Evolutionary conservation across 495 filamentous ascomycete genomes (phyloP).

Genomic region (Copromyces sp.): DNA sequence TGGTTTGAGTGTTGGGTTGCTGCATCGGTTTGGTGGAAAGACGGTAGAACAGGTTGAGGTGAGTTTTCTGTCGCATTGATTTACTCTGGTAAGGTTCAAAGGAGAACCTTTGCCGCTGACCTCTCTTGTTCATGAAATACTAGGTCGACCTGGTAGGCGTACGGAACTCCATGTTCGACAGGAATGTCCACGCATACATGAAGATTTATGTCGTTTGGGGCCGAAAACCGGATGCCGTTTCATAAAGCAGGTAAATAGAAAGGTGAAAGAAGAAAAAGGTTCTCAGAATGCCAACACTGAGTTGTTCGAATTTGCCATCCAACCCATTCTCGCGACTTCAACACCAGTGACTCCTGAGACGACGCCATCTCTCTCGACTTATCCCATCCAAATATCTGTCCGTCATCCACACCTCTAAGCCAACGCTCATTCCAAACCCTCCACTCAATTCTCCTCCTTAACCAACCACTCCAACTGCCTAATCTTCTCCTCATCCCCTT

Average conservation of each 20-base stretch:
- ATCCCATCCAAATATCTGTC: background rate
- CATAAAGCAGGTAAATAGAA: background rate
- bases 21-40: slow-evolving; percentile 27
- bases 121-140: background rate
- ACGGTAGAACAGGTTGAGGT: slow-evolving; percentile 34
- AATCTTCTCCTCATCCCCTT: slow-evolving; percentile 25
- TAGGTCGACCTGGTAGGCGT: slow-evolving; percentile 51
- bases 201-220: slow-evolving; percentile 45
- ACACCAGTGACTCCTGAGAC: background rate
- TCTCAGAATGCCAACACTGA: background rate
- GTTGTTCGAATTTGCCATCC: background rate
- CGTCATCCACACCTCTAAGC: background rate
- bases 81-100: background rate
- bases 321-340: background rate
- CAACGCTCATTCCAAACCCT: background rate
- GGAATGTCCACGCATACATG: slow-evolving; percentile 44
- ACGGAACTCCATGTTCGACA: slow-evolving; percentile 44
- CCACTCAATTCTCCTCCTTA: background rate
- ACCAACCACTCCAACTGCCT: slow-evolving; percentile 42
- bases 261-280: background rate
- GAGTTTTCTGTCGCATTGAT: slow-evolving; percentile 3
- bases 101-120: background rate
- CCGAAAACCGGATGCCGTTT: slow-evolving; percentile 34
- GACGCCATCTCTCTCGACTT: slow-evolving; percentile 1
- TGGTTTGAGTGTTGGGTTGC: slow-evolving; percentile 20